Conservation (phyloP, 176 grass and related monocot species). For the Dactylis glomerata region DNA sequence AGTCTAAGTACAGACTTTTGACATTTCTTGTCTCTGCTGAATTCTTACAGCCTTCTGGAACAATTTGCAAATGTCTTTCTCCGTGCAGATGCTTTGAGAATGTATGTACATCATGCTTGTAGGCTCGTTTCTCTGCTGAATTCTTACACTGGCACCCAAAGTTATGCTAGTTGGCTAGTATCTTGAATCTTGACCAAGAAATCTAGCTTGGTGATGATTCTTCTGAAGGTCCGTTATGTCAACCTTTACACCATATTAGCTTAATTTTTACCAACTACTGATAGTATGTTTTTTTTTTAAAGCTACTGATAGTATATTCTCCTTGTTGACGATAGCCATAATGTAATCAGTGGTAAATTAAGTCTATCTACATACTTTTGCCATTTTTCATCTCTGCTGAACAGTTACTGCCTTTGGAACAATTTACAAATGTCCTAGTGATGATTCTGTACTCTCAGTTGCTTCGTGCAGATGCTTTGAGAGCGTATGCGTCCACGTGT, state of each 20-base stretch:
- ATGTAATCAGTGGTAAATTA: constrained; percentile 15
- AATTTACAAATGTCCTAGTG: background rate
- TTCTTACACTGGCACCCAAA: background rate
- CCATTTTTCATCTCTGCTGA: background rate
- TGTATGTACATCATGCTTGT: too few species aligned
- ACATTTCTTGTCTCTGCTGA: background rate
- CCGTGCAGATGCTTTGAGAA: too few species aligned
- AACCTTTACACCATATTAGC: background rate
- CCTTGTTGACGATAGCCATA: background rate
- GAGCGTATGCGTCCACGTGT: background rate
- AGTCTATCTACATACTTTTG: background rate
- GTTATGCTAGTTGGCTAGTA: background rate
- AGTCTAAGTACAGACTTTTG: background rate
- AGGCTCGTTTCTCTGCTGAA: too few species aligned
- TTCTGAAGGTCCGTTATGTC: background rate
- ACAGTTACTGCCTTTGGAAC: background rate
- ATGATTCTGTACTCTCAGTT: background rate
- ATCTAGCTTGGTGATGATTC: constrained; percentile 1
- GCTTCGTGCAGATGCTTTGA: background rate
- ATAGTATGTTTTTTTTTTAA: too few species aligned
- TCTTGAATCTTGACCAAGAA: background rate
- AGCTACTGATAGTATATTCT: background rate
- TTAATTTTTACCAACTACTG: constrained; percentile 6
- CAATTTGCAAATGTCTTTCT: too few species aligned
- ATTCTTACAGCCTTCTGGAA: background rate